Conservation (phyloP, 2,329 filamentous ascomycete species). For the Hymenoscyphus albidus region DNA sequence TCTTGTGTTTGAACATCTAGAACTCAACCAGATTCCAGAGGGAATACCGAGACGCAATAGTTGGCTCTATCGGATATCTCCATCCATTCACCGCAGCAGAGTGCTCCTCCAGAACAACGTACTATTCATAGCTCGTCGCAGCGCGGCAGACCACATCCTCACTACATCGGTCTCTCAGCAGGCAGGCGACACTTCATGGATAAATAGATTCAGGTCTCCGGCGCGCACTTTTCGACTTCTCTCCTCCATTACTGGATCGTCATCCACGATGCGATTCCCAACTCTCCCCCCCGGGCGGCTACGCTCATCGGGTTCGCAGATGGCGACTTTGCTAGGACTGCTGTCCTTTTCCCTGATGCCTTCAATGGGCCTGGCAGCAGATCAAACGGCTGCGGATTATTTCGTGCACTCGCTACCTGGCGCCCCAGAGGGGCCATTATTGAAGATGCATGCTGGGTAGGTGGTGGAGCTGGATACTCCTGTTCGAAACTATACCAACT, state of each 20-base stretch:
- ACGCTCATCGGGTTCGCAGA: slow-evolving; percentile 12
- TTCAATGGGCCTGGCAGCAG: slow-evolving; percentile 32
- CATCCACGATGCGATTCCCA: slow-evolving; percentile 31
- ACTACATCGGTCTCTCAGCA: neutral
- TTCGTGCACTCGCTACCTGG: slow-evolving; percentile 84
- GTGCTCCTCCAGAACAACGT: neutral
- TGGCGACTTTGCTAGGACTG: slow-evolving; percentile 30
- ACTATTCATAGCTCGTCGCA: neutral
- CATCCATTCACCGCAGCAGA: neutral
- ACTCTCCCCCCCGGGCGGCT: slow-evolving; percentile 14
- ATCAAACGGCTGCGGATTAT: slow-evolving; percentile 75
- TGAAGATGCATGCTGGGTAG: slow-evolving; percentile 99
- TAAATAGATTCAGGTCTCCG: slow-evolving; percentile 12
- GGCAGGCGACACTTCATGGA: slow-evolving; percentile 11
- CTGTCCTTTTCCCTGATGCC: slow-evolving; percentile 36
- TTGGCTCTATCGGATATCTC: neutral
- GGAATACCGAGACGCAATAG: neutral
- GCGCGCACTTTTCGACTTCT: slow-evolving; percentile 15
- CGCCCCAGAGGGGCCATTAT: slow-evolving; percentile 67
- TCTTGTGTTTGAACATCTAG: neutral
- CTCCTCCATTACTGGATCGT: slow-evolving; percentile 16
- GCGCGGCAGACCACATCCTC: slow-evolving; percentile 14
- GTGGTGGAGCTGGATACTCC: slow-evolving; percentile 33
- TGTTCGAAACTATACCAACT: slow-evolving; percentile 8
- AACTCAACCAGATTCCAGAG: neutral